A percentile compares a stretch with the other conserved stretches of the same genome.
These are phyloP conservation scores for Penicillium malachiteum DNA, from an alignment of 495 filamentous ascomycete genomes.

Conservation along the genomic window DNA sequence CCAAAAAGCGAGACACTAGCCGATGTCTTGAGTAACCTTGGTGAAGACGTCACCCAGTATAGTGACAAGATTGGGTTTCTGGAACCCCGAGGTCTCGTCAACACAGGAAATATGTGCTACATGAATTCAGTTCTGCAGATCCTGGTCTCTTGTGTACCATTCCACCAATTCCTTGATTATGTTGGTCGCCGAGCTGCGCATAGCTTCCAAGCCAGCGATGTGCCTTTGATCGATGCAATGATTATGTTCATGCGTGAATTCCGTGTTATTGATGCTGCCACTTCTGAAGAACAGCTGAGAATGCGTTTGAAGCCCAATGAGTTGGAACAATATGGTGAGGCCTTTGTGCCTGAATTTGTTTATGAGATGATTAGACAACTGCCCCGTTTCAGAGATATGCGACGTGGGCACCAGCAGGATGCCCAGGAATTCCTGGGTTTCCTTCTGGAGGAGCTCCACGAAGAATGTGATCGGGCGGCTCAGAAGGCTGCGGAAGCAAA, in stretches of 20 bases:
- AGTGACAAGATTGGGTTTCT: constrained; percentile 74
- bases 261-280: constrained; percentile 74
- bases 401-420: constrained; percentile 94
- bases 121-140: constrained; percentile 99
- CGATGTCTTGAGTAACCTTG: constrained; percentile 68
- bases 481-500: constrained; percentile 45
- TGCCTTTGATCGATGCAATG: constrained; percentile 91
- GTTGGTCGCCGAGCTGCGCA: constrained; percentile 78
- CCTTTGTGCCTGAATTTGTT: constrained; percentile 92
- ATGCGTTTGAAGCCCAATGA: constrained; percentile 75
- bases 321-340: constrained; percentile 84
- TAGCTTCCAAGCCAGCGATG: constrained; percentile 85
- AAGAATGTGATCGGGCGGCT: constrained; percentile 82
- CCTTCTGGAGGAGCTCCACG: constrained; percentile 86
- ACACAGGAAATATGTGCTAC: constrained; percentile 99
- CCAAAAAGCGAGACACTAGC: constrained; percentile 64
- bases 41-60: constrained; percentile 55
- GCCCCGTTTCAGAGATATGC: constrained; percentile 88
- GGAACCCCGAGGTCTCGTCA: constrained; percentile 91
- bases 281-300: constrained; percentile 69
- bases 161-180: constrained; percentile 90
- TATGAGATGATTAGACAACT: constrained; percentile 87
- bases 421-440: constrained; percentile 97
- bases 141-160: constrained; percentile 86
- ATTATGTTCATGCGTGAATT: constrained; percentile 97